Evolutionary conservation across 1,139 yeast genomes (phyloP).

Genomic region (Kurtzmaniella natalensis): DNA sequence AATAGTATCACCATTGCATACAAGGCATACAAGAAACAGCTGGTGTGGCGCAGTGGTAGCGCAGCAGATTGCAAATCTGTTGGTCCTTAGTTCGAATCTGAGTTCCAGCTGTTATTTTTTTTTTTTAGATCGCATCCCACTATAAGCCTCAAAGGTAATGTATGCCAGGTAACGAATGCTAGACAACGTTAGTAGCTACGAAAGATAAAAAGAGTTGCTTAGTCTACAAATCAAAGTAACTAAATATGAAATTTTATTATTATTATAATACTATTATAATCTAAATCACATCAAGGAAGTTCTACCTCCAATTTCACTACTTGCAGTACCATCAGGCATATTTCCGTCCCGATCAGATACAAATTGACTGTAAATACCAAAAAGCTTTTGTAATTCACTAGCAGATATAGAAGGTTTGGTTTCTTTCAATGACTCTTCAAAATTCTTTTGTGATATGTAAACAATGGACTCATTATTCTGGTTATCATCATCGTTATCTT

Average conservation of each 20-base stretch:
- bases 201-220: neutral
- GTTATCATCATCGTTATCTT: constrained; percentile 9
- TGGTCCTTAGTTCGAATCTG: constrained; percentile 52
- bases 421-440: constrained; percentile 61
- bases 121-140: too few relatives aligned
- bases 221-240: neutral
- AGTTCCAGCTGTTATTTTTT: constrained; percentile 35
- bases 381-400: constrained; percentile 62
- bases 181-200: too few relatives aligned
- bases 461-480: constrained; percentile 18
- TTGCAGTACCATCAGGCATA: constrained; percentile 82
- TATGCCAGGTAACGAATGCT: too few relatives aligned
- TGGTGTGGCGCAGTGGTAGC: constrained; percentile 55
- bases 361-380: constrained; percentile 66
- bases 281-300: constrained; percentile 57
- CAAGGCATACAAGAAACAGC: constrained; percentile 14
- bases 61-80: constrained; percentile 55
- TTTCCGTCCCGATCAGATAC: constrained; percentile 79
- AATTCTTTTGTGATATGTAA: constrained; percentile 48
- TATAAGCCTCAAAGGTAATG: too few relatives aligned
- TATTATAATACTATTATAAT: neutral
- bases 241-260: neutral
- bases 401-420: constrained; percentile 85
- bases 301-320: constrained; percentile 83
- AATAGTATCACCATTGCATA: neutral